Conservation (phyloP, 2,329 filamentous ascomycete species). For the Colletotrichum musicola region DNA sequence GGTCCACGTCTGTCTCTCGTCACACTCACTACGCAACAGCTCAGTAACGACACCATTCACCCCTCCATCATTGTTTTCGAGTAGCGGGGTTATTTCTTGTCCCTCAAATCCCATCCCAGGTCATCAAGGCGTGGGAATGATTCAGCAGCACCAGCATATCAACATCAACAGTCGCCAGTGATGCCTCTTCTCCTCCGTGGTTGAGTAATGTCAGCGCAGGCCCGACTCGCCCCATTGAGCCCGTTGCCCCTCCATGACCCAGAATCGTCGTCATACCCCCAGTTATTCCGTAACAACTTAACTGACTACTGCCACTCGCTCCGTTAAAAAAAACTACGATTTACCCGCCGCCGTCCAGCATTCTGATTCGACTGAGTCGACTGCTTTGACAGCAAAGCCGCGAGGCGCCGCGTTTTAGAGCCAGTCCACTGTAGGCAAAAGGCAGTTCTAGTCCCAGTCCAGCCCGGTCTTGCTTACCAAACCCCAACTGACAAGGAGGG, state of each 20-base stretch:
- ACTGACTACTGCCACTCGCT: constrained; percentile 30
- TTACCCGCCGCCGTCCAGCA: constrained; percentile 4
- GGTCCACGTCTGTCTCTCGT: background rate
- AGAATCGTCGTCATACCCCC: constrained; percentile 38
- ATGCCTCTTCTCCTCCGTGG: background rate
- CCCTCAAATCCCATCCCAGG: too few species aligned
- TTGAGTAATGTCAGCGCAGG: constrained; percentile 18
- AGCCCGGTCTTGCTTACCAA: too few species aligned
- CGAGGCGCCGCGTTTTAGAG: too few species aligned
- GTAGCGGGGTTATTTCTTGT: background rate
- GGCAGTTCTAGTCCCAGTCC: too few species aligned
- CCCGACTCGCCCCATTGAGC: background rate
- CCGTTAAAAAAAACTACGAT: constrained; percentile 2
- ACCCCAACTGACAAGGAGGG: background rate
- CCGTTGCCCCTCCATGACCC: constrained; percentile 36
- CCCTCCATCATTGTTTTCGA: background rate
- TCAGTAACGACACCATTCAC: constrained; percentile 3
- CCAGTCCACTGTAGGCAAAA: too few species aligned
- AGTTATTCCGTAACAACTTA: constrained; percentile 22
- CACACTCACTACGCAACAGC: constrained; percentile 5
- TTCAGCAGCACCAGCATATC: background rate
- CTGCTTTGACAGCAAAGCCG: too few species aligned
- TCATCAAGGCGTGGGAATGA: background rate
- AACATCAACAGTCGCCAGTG: background rate
- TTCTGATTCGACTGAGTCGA: too few species aligned